These are phyloP conservation scores for Fusarium palustre DNA, from an alignment of 2,329 filamentous ascomycete species.

Conservation along the genomic window DNA sequence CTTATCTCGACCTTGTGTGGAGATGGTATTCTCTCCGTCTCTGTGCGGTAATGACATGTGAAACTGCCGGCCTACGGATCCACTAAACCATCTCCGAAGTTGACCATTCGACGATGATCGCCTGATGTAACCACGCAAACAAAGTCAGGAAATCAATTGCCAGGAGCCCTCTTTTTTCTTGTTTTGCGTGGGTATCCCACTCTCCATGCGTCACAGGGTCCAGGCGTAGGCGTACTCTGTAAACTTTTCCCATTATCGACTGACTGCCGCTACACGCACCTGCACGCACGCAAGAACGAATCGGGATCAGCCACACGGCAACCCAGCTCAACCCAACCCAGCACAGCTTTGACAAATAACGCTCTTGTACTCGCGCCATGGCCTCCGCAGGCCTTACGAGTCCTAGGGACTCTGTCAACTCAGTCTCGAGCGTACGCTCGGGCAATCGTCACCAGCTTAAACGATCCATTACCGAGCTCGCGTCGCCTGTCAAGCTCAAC, in stretches of 20 bases:
- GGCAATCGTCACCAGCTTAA: conserved; percentile 64
- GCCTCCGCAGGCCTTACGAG: conserved; percentile 43
- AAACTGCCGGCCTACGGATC: conserved; percentile 32
- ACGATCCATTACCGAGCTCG: conserved; percentile 67
- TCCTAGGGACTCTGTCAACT: conserved; percentile 44
- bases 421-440: conserved; percentile 42
- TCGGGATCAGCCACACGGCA: conserved; percentile 25
- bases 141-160: conserved; percentile 30
- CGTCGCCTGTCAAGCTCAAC: conserved; percentile 59
- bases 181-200: conserved; percentile 21
- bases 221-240: conserved; percentile 13
- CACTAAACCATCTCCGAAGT: conserved; percentile 33
- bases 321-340: neutral
- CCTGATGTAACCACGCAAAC: conserved; percentile 37
- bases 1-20: conserved; percentile 11
- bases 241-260: conserved; percentile 3
- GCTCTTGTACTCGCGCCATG: conserved; percentile 33
- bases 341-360: conserved; percentile 5
- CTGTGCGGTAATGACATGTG: conserved; percentile 32
- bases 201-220: conserved; percentile 35
- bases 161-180: conserved; percentile 10
- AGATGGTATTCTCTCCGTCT: conserved; percentile 9
- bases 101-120: conserved; percentile 35
- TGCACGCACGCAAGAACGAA: conserved; percentile 22
- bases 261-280: conserved; percentile 1